These are phyloP conservation scores for Beauveria rudraprayagi DNA, from an alignment of 2,329 filamentous ascomycete genomes.

Conservation along the genomic window DNA sequence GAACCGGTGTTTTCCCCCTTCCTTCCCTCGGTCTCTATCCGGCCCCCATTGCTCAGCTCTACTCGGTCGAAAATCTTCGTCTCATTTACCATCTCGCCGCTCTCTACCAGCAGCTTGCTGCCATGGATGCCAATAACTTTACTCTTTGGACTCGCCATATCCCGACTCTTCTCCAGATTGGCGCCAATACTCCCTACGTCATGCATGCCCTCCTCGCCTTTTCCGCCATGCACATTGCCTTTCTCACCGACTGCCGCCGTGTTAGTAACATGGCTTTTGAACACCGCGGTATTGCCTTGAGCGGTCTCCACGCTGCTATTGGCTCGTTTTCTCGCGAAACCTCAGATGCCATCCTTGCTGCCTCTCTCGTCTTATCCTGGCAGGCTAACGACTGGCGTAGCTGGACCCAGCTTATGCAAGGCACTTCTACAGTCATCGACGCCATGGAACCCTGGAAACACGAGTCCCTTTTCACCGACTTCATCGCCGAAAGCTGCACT, in stretches of 20 bases:
- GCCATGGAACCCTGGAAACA: conserved; percentile 90
- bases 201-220: conserved; percentile 91
- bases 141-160: conserved; percentile 91
- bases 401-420: conserved; percentile 90
- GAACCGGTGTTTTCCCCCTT: conserved; percentile 79
- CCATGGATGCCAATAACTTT: conserved; percentile 70
- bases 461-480: conserved; percentile 76
- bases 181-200: conserved; percentile 74
- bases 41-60: conserved; percentile 61
- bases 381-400: conserved; percentile 92
- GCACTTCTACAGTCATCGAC: conserved; percentile 81
- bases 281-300: conserved; percentile 77
- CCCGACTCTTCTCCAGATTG: conserved; percentile 69
- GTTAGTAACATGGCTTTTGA: conserved; percentile 85
- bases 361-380: conserved; percentile 89
- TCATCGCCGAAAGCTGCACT: conserved; percentile 71
- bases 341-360: conserved; percentile 84
- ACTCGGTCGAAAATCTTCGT: conserved; percentile 71
- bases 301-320: conserved; percentile 82
- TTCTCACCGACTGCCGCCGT: conserved; percentile 75
- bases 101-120: conserved; percentile 74
- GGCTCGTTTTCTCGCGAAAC: conserved; percentile 75
- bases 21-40: conserved; percentile 71
- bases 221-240: conserved; percentile 90
- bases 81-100: conserved; percentile 86